A percentile compares a stretch with the other conserved stretches of the same genome.
Conservation (phyloP, 1,284 basidiomycete species). For the Boletus smithii region DNA sequence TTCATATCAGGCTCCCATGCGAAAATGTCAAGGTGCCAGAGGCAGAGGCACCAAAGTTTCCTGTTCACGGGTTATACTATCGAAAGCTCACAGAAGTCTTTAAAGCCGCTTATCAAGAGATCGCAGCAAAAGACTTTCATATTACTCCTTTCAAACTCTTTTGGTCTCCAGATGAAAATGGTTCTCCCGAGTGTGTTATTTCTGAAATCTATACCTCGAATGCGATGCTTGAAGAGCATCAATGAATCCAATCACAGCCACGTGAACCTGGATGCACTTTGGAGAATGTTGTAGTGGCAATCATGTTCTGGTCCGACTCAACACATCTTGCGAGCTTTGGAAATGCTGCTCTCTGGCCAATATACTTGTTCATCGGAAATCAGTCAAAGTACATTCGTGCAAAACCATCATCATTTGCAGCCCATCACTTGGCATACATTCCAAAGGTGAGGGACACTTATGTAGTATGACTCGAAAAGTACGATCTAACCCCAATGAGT, state of each 20-base stretch:
- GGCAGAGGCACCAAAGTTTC: too few relatives aligned
- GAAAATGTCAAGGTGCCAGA: too few relatives aligned
- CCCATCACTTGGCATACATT: slow-evolving; percentile 35
- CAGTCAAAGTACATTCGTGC: slow-evolving; percentile 11
- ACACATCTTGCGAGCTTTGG: slow-evolving; percentile 25
- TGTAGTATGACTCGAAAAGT: too few relatives aligned
- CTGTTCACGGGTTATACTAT: too few relatives aligned
- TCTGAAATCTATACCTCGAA: not conserved
- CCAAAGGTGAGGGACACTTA: slow-evolving; percentile 26
- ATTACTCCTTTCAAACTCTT: not conserved
- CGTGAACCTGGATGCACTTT: slow-evolving; percentile 1
- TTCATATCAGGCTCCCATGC: too few relatives aligned
- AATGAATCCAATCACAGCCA: not conserved
- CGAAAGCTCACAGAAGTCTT: not conserved
- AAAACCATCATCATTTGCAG: slow-evolving; percentile 11
- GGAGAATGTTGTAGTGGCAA: slow-evolving; percentile 14
- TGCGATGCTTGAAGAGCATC: not conserved
- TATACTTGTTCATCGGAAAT: slow-evolving; percentile 31
- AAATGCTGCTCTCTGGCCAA: slow-evolving; percentile 27
- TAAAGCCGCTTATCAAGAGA: not conserved
- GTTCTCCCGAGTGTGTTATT: not conserved
- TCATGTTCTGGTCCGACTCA: slow-evolving; percentile 35
- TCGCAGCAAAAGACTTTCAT: not conserved
- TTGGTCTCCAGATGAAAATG: not conserved
- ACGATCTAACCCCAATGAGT: too few relatives aligned